Base-by-base conservation (phyloP, 1,284 basidiomycete species). In the Cryptococcus hybrid region DNA sequence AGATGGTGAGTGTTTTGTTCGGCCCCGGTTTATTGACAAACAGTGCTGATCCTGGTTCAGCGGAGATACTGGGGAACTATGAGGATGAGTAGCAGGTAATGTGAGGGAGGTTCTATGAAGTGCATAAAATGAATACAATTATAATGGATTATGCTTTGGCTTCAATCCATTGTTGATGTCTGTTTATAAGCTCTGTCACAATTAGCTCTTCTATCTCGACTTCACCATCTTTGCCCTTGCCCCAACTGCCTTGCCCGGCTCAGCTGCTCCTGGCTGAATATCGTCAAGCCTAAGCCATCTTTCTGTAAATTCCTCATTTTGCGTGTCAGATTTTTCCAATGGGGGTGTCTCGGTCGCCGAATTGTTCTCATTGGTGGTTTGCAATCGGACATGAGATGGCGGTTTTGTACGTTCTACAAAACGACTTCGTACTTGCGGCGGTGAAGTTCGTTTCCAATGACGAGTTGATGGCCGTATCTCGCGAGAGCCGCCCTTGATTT, bases 381-480 rank as follows among this genome's bases (percentile, higher is more conserved):
- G 11, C 11, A 18, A 34, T 47, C 18, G 9, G n/a, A 9, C 11
- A 9, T 9, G 18, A n/a, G 49, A 40, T n/a, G 51, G 18, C 15
- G 42, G 8, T 36, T 45, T 2, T 3, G 15, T 48, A 2, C 71
- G 70, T 64, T 80, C 79, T 37, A 99, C 88, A 69, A 99, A 3
- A 95, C 89, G 55, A 99, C 94, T 73, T 94, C 89, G 66, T 84
- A 84, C 77, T 99, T 99, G 54, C 95, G 85, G 49, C 85, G 82
- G 69, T 94, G 85, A 11, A 99, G 84, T 60, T 95, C 88, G 76
- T 99, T 99, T 34, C 91, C 95, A 65, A 99, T 92, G 51, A 99
- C 96, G 34, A 97, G 86, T 75, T 98, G 94, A 75, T 99, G 95
- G 0, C 94, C 93, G 74, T 99, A 99, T 24, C 93, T 85, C 61